Evolutionary conservation across 1,139 yeast genomes (phyloP), one percentile per base, ranked within the genome.

Genomic region (Pneumocystis jirovecii): DNA sequence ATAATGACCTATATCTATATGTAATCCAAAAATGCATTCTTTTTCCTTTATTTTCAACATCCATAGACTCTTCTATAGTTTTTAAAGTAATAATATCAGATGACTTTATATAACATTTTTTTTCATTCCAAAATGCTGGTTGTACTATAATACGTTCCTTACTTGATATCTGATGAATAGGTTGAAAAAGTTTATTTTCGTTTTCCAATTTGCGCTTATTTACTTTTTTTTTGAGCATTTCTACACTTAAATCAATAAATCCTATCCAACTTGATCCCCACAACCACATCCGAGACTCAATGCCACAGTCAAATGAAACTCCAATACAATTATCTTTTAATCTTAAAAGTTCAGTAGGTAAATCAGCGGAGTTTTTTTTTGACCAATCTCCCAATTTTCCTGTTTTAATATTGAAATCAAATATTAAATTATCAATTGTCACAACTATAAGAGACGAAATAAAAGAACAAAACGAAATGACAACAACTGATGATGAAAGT

Each of bases 241-340:
- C 84, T 66, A 80, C 74, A n/a, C 80, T 75, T 68, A 88, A 77
- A 73, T 91, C 93, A 64, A 93, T 81, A 73, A 82, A 87, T 8
- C 87, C 82, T 29, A 91, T 73, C 96, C 96, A 93, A 64, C 83
- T 82, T n/a, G 88, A 81, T 1, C 97, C 96, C 82, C 88, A 90
- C 29, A 90, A 75, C 97, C 97, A 91, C 37, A 87, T 78, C 61
- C 82, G 76, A 64, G 81, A 78, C 1, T 77, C 72, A 61, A 75
- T 72, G 1, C 70, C 65, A 7, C 74, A 73, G 63, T 66, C 70
- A 34, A 70, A 71, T 72, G 87, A 89, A 37, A 87, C 75, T 8
- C 96, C 96, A 69, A 83, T 81, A 66, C 96, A 87, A 71, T 86
- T 85, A 69, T 87, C 95, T 40, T 81, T 83, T 67, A 83, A 78